Conservation (phyloP, 352 stramenopile genomes). For the Pythium insidiosum region DNA sequence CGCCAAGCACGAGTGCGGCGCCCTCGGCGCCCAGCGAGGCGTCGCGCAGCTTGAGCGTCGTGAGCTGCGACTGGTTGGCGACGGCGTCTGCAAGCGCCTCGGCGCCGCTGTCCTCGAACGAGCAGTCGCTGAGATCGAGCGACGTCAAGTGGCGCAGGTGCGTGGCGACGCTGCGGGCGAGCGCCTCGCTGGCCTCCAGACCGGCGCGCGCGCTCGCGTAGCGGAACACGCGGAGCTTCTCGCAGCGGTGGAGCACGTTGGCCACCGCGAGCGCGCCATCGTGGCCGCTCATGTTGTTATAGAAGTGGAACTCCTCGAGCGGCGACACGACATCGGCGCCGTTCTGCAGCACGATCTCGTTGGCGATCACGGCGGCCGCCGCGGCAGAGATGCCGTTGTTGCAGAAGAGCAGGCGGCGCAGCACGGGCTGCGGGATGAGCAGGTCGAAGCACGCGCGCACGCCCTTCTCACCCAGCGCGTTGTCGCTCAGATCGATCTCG, state of each 20-base stretch:
- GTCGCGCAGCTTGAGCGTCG: slow-evolving; percentile 84
- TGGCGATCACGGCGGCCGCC: slow-evolving; percentile 43
- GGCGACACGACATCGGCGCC: slow-evolving; percentile 24
- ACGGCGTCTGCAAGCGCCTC: slow-evolving; percentile 68
- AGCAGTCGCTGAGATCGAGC: slow-evolving; percentile 92
- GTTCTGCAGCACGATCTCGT: slow-evolving; percentile 70
- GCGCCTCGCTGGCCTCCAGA: slow-evolving; percentile 31
- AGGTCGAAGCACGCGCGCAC: slow-evolving; percentile 66
- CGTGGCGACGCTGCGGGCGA: slow-evolving; percentile 36
- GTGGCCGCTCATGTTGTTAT: slow-evolving; percentile 83
- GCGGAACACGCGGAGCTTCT: slow-evolving; percentile 46
- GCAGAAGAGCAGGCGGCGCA: slow-evolving; percentile 59
- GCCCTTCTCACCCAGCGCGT: slow-evolving; percentile 68
- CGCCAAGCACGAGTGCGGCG: slow-evolving; percentile 53
- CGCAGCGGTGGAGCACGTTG: slow-evolving; percentile 35
- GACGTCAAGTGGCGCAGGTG: slow-evolving; percentile 46
- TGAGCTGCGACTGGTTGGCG: slow-evolving; percentile 48
- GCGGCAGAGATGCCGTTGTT: slow-evolving; percentile 78
- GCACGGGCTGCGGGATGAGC: slow-evolving; percentile 54
- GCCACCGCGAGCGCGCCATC: slow-evolving; percentile 56
- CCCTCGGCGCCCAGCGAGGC: slow-evolving; percentile 82
- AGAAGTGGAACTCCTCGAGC: slow-evolving; percentile 75
- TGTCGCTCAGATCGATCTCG: slow-evolving; percentile 83
- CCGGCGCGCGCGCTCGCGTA: slow-evolving; percentile 64
- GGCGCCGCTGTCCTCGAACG: slow-evolving; percentile 74